Base-by-base conservation (phyloP, 73 alveolate species). In the Blepharisma stoltei region DNA sequence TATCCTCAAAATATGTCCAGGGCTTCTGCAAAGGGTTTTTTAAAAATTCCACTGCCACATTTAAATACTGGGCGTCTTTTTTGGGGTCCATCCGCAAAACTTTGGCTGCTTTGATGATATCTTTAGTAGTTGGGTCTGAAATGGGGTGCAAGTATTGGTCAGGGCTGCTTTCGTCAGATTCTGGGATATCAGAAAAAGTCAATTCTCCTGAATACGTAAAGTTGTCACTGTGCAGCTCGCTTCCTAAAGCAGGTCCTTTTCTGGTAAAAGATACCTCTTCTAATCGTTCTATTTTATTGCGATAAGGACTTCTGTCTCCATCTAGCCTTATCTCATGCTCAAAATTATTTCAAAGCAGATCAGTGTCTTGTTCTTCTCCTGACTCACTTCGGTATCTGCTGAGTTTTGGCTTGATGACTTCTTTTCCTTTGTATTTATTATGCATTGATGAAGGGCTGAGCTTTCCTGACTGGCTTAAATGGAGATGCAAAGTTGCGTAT, bases 101-200 rank as follows among this genome's bases (percentile, higher is more conserved):
- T 25, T 60, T 14, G 5, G 73, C 73, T 25, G 73, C 73, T 60
- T 60, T n/a, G 4, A 60, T 14, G 14, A 60, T 60, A 60, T 60
- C 18, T 14, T 60, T n/a, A 8, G 73, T n/a, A 14, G 14, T 38
- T 2, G 73, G 73, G 45, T n/a, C 38, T 1, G 14, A n/a, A 14
- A 60, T 20, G 23, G 73, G 73, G 18, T 14, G 11, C 14, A 60
- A n/a, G 23, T 60, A 60, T 25, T 60, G 46, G 23, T n/a, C 14
- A 52, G 66, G 66, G 41, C 41, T 32, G 41, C 41, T 32, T 25
- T 25, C 73, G 14, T 60, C 73, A 60, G 14, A 18, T 20, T 60
- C 73, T 60, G 14, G 14, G 23, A 60, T 14, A 20, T n/a, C 11
- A 8, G 73, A 38, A 18, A 14, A 20, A n/a, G 23, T 60, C 45